Percentiles rank a stretch among this genome's conserved stretches.
phyloP scores from a whole-genome alignment of 164 flowering plant species.

The Akebia trifoliata region DNA sequence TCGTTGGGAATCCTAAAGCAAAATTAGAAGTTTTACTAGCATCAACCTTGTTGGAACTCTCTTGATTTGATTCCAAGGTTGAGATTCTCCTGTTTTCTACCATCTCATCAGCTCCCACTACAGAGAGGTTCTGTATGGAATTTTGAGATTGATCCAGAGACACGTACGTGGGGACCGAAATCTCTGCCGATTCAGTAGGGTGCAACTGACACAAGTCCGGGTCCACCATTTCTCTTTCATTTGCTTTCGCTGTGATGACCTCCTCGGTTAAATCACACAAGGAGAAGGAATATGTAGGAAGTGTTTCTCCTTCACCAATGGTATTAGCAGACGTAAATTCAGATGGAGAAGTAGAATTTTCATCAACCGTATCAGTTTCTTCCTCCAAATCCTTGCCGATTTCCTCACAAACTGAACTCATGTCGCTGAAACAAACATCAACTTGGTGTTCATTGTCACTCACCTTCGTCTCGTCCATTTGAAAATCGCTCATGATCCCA shows the following conservation, averaged over 20 bases:
- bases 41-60: background rate
- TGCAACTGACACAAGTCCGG: background rate
- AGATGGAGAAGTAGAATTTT: constrained; percentile 7
- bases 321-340: constrained; percentile 10
- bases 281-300: background rate
- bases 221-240: background rate
- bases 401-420: constrained; percentile 11
- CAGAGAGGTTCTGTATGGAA: background rate
- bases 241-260: constrained; percentile 1
- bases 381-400: constrained; percentile 9
- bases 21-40: background rate
- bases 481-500: constrained; percentile 7
- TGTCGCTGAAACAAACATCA: constrained; percentile 3
- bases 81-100: background rate
- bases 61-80: constrained; percentile 9
- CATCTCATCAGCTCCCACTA: constrained; percentile 4
- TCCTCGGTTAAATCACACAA: background rate
- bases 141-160: constrained; percentile 8
- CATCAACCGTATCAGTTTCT: constrained; percentile 7
- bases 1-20: constrained; percentile 6
- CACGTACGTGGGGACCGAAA: constrained; percentile 1
- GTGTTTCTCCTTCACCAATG: constrained; percentile 11
- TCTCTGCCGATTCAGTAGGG: constrained; percentile 8
- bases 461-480: constrained; percentile 10
- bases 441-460: constrained; percentile 13